These are phyloP conservation scores for Tilletia setariae DNA, from an alignment of 1,284 basidiomycete genomes.

Conservation along the genomic window DNA sequence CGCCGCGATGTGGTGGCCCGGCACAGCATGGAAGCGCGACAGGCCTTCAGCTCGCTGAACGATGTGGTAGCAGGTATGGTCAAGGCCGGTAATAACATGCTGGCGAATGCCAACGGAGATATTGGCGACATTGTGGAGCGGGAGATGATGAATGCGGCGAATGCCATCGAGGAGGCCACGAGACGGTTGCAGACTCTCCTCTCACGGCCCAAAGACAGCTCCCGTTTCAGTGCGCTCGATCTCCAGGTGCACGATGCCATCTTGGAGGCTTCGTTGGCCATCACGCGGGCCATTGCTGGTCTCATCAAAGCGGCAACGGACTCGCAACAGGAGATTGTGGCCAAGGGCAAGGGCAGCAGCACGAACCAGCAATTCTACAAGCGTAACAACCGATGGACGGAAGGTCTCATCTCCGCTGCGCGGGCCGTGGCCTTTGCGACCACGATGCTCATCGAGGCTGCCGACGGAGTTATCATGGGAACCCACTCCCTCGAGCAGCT, in stretches of 20 bases:
- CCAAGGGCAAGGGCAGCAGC: slow-evolving; percentile 85
- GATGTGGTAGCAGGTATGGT: slow-evolving; percentile 81
- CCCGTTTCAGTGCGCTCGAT: slow-evolving; percentile 81
- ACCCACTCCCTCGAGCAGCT: slow-evolving; percentile 96
- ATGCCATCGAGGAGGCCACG: slow-evolving; percentile 90
- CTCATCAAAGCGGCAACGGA: slow-evolving; percentile 95
- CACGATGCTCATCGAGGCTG: slow-evolving; percentile 91
- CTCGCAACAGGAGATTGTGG: slow-evolving; percentile 95
- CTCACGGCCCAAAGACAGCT: slow-evolving; percentile 77
- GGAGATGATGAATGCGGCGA: slow-evolving; percentile 91
- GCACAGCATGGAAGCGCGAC: slow-evolving; percentile 80
- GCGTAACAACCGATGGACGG: slow-evolving; percentile 98
- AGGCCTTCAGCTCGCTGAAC: slow-evolving; percentile 77
- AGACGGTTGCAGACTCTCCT: slow-evolving; percentile 84
- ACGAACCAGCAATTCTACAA: slow-evolving; percentile 96
- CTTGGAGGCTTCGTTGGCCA: slow-evolving; percentile 83
- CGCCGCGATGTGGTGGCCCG: slow-evolving; percentile 83
- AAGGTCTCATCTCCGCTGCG: slow-evolving; percentile 95
- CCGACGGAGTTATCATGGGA: slow-evolving; percentile 93
- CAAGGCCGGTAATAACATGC: slow-evolving; percentile 74
- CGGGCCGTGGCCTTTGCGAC: slow-evolving; percentile 97
- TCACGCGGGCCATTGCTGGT: slow-evolving; percentile 89
- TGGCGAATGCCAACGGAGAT: slow-evolving; percentile 80
- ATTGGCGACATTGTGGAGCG: slow-evolving; percentile 94
- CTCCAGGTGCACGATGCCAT: slow-evolving; percentile 98